These are phyloP conservation scores for Neurospora terricola DNA, from an alignment of 495 filamentous ascomycete species.

Conservation along the genomic window DNA sequence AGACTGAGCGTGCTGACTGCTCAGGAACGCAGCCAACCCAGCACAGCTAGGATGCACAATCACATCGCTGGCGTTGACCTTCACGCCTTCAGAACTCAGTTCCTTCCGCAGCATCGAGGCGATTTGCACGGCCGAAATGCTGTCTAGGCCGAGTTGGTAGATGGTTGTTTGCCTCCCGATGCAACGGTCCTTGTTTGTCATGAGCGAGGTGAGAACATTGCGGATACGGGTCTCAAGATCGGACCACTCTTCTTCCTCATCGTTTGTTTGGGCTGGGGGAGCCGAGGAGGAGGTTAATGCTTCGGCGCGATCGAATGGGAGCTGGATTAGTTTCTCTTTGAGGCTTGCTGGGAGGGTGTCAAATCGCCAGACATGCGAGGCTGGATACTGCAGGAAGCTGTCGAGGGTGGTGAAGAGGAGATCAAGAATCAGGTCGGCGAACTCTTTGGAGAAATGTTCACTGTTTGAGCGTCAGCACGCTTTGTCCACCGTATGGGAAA, in stretches of 20 bases:
- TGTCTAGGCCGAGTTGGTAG: slow-evolving; percentile 79
- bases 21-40: slow-evolving; percentile 26
- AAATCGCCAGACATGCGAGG: slow-evolving; percentile 12
- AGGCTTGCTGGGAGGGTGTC: slow-evolving; percentile 2
- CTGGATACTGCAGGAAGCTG: slow-evolving; percentile 21
- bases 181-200: slow-evolving; percentile 35
- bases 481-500: background rate
- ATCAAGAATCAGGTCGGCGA: slow-evolving; percentile 31
- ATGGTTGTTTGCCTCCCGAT: slow-evolving; percentile 57
- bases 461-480: background rate
- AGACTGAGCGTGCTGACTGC: no score
- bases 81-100: slow-evolving; percentile 24
- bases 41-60: slow-evolving; percentile 49
- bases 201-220: slow-evolving; percentile 46
- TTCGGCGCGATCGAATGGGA: background rate
- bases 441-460: slow-evolving; percentile 26
- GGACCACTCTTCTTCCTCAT: slow-evolving; percentile 33
- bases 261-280: background rate
- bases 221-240: slow-evolving; percentile 40
- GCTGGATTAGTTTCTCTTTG: background rate
- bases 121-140: slow-evolving; percentile 74
- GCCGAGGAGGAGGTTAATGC: background rate
- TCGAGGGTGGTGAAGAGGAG: slow-evolving; percentile 39
- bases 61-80: slow-evolving; percentile 55
- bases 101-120: slow-evolving; percentile 49